Evolutionary conservation across 331 rosid species (phyloP).

Genomic region (Acacia pycnantha): DNA sequence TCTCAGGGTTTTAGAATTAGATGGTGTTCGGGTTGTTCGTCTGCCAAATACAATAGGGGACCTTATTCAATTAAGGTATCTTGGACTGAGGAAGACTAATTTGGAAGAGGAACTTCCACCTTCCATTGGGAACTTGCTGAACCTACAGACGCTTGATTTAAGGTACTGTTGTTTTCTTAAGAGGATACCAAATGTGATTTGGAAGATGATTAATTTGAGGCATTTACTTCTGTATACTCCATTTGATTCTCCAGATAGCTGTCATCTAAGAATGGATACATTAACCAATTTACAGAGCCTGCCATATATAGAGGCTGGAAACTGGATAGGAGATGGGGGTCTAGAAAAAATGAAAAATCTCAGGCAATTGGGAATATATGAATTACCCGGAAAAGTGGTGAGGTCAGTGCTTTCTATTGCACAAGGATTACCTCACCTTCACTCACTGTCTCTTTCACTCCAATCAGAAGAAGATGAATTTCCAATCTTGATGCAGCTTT

Average conservation of each 20-base stretch:
- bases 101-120: slow-evolving; percentile 40
- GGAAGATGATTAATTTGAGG: slow-evolving; percentile 52
- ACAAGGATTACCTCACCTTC: slow-evolving; percentile 32
- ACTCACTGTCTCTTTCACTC: slow-evolving; percentile 43
- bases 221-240: slow-evolving; percentile 47
- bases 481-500: slow-evolving; percentile 43
- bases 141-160: slow-evolving; percentile 55
- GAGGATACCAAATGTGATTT: slow-evolving; percentile 47
- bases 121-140: slow-evolving; percentile 45
- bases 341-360: slow-evolving; percentile 40
- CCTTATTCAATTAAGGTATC: slow-evolving; percentile 51
- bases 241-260: slow-evolving; percentile 42
- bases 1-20: slow-evolving; percentile 50
- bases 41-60: slow-evolving; percentile 41
- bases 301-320: slow-evolving; percentile 51
- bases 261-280: slow-evolving; percentile 46
- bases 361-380: slow-evolving; percentile 42
- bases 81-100: slow-evolving; percentile 44
- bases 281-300: slow-evolving; percentile 43
- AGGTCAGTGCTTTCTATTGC: slow-evolving; percentile 30
- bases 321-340: slow-evolving; percentile 40
- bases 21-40: slow-evolving; percentile 40
- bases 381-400: slow-evolving; percentile 33
- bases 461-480: slow-evolving; percentile 44
- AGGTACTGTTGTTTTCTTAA: slow-evolving; percentile 49